Evolutionary conservation across 768 basidiomycete genomes (phyloP), one percentile per base, ranked within the genome.

Genomic region (Hericium rajendrae): DNA sequence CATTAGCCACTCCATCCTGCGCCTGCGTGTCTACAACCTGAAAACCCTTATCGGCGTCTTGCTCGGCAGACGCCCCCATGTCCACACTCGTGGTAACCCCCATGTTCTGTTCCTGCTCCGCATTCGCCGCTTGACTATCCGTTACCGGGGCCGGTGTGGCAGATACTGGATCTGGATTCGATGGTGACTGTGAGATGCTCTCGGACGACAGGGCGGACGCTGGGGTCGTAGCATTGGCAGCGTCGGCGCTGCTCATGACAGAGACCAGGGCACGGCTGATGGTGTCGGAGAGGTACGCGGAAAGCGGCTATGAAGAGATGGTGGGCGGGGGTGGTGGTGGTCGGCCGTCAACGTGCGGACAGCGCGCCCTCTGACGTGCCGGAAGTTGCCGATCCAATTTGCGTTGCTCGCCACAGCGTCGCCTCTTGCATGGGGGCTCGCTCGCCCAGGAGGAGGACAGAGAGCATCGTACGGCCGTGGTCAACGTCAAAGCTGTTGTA

Each of bases 181-280:
- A 62, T 18, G 11, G 20, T 66, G 69, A 59, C 65, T 56, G 49
- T 61, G 64, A 57, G 28, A 66, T 57, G 54, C 69, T 69, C 54
- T 66, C 59, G 26, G 58, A 69, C 61, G 62, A 66, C 62, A 61
- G 71, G 68, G 70, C 71, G 64, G 60, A 63, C 59, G 63, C 62
- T 62, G 64, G 65, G 53, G 65, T 65, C 62, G 60, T 64, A 63
- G 60, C 61, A 51, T 51, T 64, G 65, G 68, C 66, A 69, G 71
- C 66, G 68, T 72, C 71, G 63, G 71, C 70, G 69, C 73, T 72
- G 70, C 68, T 76, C 76, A 77, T 77, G 73, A 70, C 67, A 64
- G 60, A 49, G 55, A 41, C 53, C 57, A 57, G 54, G 38, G 54
- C 43, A 48, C 58, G 58, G 26, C 51, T 55, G 55, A 41, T 22